Conservation (phyloP, 257 asterid genomes). For the Ajuga chamaepitys region DNA sequence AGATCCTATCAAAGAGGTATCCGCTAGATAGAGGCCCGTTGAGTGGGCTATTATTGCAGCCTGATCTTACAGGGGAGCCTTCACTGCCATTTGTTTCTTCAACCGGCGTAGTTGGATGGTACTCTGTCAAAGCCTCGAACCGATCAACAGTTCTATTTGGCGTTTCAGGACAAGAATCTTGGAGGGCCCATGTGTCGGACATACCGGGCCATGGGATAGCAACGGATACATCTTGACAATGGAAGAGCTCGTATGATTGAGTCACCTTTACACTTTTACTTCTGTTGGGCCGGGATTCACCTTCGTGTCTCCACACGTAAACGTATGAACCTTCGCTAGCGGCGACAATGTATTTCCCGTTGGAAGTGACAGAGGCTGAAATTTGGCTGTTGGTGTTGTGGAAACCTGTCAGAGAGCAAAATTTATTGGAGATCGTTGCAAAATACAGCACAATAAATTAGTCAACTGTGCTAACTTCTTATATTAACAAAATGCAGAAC, state of each 20-base stretch:
- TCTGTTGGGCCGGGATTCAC: constrained; percentile 71
- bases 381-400: constrained; percentile 88
- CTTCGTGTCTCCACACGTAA: constrained; percentile 92
- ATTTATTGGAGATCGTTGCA: not conserved
- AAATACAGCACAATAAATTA: not conserved
- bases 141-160: constrained; percentile 32
- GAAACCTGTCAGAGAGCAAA: constrained; percentile 53
- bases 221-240: constrained; percentile 83
- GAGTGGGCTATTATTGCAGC: constrained; percentile 53
- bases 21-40: constrained; percentile 47
- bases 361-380: constrained; percentile 78
- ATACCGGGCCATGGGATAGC: constrained; percentile 97
- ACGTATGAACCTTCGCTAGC: constrained; percentile 96
- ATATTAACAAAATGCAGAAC: not conserved
- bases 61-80: constrained; percentile 41
- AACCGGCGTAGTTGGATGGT: constrained; percentile 51
- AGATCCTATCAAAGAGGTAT: constrained; percentile 63
- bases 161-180: constrained; percentile 26
- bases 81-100: constrained; percentile 53
- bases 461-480: not conserved
- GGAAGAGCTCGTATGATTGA: constrained; percentile 73
- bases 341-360: constrained; percentile 73
- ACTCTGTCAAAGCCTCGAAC: constrained; percentile 34
- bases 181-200: constrained; percentile 40
- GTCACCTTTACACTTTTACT: constrained; percentile 70